Percentiles rank a stretch among this genome's conserved stretches.
phyloP scores from a whole-genome alignment of 257 asterid genomes.

The Paraleonurus japonicus region DNA sequence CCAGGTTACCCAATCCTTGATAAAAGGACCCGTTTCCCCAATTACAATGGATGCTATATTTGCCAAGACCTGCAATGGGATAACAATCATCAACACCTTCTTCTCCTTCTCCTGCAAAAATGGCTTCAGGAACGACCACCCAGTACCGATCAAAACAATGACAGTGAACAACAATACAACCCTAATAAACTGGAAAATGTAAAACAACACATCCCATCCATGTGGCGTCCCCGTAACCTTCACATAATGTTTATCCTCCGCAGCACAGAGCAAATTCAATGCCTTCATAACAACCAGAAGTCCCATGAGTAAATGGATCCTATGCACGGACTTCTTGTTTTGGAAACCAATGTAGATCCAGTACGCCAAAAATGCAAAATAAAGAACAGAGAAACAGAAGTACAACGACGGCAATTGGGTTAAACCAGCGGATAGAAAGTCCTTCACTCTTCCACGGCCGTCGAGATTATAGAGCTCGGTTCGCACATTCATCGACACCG shows the following conservation, averaged over 20 bases:
- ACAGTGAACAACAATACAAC: constrained; percentile 84
- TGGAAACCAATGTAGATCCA: constrained; percentile 58
- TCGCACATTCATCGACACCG: constrained; percentile 79
- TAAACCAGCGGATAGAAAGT: constrained; percentile 78
- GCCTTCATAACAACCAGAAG: constrained; percentile 77
- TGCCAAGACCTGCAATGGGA: constrained; percentile 91
- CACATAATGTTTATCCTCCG: constrained; percentile 94
- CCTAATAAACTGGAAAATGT: constrained; percentile 86
- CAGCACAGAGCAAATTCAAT: constrained; percentile 78
- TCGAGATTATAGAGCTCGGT: constrained; percentile 88
- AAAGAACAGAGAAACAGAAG: constrained; percentile 56
- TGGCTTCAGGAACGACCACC: constrained; percentile 93
- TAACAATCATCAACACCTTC: constrained; percentile 96
- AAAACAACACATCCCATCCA: constrained; percentile 97
- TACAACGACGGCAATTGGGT: constrained; percentile 80
- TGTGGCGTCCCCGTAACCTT: constrained; percentile 96
- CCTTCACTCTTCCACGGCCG: constrained; percentile 58
- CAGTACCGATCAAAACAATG: constrained; percentile 81
- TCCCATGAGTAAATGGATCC: constrained; percentile 84
- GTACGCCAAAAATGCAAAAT: constrained; percentile 56
- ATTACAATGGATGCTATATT: constrained; percentile 86
- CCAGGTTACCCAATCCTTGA: constrained; percentile 94
- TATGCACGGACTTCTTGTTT: constrained; percentile 69
- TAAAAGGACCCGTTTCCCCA: constrained; percentile 97
- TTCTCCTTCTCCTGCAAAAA: constrained; percentile 91